Conservation (phyloP, 2,329 filamentous ascomycete genomes). For the Fusarium protoensiforme region DNA sequence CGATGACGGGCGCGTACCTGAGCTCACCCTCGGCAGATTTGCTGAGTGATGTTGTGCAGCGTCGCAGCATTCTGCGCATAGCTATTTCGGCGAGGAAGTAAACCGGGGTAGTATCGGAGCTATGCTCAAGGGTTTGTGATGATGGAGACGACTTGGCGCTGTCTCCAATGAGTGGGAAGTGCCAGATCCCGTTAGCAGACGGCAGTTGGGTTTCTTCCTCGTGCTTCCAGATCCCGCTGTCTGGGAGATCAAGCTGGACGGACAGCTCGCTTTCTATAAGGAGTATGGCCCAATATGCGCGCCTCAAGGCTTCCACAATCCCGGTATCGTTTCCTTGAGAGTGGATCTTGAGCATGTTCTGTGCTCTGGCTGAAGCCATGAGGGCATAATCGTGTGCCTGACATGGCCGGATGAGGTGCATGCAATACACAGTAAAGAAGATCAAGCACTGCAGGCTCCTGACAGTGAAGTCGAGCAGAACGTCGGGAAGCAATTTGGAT, state of each 20-base stretch:
- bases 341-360: constrained; percentile 1
- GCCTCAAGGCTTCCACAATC: background rate
- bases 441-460: background rate
- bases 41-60: constrained; percentile 42
- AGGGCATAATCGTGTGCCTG: constrained; percentile 2
- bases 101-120: constrained; percentile 19
- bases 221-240: constrained; percentile 1
- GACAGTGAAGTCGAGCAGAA: background rate
- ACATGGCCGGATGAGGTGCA: background rate
- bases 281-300: constrained; percentile 5
- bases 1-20: constrained; percentile 43
- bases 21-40: constrained; percentile 26
- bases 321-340: background rate
- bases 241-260: background rate
- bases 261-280: constrained; percentile 7
- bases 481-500: background rate
- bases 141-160: background rate
- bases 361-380: background rate
- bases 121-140: background rate
- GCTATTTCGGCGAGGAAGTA: constrained; percentile 49
- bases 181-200: background rate
- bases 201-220: constrained; percentile 7
- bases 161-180: background rate
- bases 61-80: constrained; percentile 48
- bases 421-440: background rate